Evolutionary conservation across 805 yeast species (phyloP), one percentile per base, ranked within the genome.

Genomic region (Kodamaea lidongshanica): DNA sequence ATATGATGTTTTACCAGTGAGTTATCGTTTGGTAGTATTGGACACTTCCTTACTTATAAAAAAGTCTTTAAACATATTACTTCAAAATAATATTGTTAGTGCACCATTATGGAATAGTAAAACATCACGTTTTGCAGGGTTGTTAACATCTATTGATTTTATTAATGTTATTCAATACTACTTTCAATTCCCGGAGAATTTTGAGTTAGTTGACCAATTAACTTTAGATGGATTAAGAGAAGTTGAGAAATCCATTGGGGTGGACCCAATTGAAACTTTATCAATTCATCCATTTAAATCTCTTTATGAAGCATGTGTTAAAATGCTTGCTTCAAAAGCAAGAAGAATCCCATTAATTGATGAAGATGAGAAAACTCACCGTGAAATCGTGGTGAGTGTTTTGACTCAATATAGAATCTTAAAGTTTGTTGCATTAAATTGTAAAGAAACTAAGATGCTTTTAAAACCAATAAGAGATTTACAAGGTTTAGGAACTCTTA

Each of bases 31-130:
- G 47, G 82, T 92, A 33, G 97, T 92, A 27, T 74, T 92, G 46
- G 99, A 92, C 54, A 88, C 97, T 2, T 76, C 95, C 5, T 64
- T 92, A 27, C 62, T 86, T 34, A 94, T 92, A 21, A 88, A 89
- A 58, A 86, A 89, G 52, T 83, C 96, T 4, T 67, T 92, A 48
- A 87, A 86, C 41, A 88, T 94, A 16, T 61, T 92, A 38, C 65
- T 92, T 30, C 97, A 92, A 52, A 92, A 92, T 56, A 84, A 85
- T 52, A 86, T 92, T 48, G 96, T 92, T 18, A 80, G 94, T 32
- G 97, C 97, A 4, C 98, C 99, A 3, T 65, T 92, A 30, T 92
- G 99, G 99, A 84, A 89, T 57, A 80, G 89, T 35, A 74, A 80
- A 48, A 76, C 83, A 10, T 82, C 95, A 10, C 70, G 82, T 47